Base-by-base conservation (phyloP, 768 basidiomycete species). In the Postia placenta region DNA sequence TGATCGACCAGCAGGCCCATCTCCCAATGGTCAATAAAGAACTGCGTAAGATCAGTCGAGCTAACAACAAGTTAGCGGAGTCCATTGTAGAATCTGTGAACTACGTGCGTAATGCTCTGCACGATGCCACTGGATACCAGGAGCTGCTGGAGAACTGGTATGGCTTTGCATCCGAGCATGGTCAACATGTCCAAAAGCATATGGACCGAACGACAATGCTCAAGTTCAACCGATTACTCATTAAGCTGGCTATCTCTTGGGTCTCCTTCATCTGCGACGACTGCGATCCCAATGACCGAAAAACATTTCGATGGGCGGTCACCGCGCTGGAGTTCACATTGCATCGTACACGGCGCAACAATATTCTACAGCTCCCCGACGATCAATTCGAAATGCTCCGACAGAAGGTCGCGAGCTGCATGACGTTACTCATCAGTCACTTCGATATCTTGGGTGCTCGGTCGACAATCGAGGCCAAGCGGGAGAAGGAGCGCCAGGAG, bases 261-360 rank as follows among this genome's bases (percentile, higher is more conserved):
- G 91, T 98, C 27, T 86, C 92, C 38, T 98, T 99, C 73, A 95
- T 98, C 55, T 96, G 92, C 69, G 93, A 97, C 61, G 91, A 94
- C 59, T 99, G 96, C 69, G 90, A 96, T 58, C 92, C 94, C 6
- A 87, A 90, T 27, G 94, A 98, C 65, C 80, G 92, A 49, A 88
- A 85, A 65, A 98, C 92, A 0, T 99, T 99, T 76, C 87, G 89
- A 63, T 98, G 94, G 94, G 94, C 96, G 6, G 93, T 99, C 46
- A 89, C 86, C 50, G 94, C 96, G 2, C 79, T 99, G 25, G 92
- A 96, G 62, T 97, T 93, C 62, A 85, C 92, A 1, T 80, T 91
- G 50, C 79, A 85, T 52, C 85, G 94, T 48, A 97, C 93, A 12
- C 79, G 85, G 55, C 83, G 90, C 48, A 89, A 87, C 64, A 83